phyloP scores from a whole-genome alignment of 495 filamentous ascomycete genomes.

The Penicillium lagena region DNA sequence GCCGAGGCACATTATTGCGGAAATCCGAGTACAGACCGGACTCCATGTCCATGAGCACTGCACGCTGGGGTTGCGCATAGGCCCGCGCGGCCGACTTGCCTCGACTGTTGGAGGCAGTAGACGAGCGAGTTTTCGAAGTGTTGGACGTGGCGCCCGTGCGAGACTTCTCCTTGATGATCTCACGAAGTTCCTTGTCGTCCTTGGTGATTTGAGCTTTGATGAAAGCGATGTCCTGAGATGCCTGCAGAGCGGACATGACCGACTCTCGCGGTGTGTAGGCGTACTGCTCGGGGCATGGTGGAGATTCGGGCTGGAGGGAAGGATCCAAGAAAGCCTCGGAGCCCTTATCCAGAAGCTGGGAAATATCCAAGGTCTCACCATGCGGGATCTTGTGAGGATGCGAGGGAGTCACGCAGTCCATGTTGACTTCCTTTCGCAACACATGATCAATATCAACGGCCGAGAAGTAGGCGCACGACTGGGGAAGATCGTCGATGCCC shows the following conservation, averaged over 20 bases:
- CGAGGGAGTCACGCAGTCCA: constrained; percentile 92
- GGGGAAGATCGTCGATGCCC: constrained; percentile 90
- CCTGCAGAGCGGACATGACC: constrained; percentile 65
- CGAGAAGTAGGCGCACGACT: constrained; percentile 90
- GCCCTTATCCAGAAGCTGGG: constrained; percentile 64
- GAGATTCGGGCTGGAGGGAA: constrained; percentile 45
- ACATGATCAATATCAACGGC: constrained; percentile 92
- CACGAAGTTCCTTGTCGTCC: constrained; percentile 64
- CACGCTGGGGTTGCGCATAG: constrained; percentile 35
- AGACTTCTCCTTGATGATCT: constrained; percentile 58
- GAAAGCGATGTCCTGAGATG: constrained; percentile 52
- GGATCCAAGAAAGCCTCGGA: constrained; percentile 58
- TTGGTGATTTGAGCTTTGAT: constrained; percentile 78
- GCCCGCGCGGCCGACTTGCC: constrained; percentile 16
- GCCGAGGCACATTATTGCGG: constrained; percentile 12
- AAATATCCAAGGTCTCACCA: constrained; percentile 81
- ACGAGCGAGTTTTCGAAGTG: constrained; percentile 8
- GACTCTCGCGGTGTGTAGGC: constrained; percentile 64
- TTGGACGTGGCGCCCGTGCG: constrained; percentile 12
- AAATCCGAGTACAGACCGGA: constrained; percentile 32
- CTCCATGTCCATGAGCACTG: constrained; percentile 41
- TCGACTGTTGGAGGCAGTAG: constrained; percentile 10
- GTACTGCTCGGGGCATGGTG: constrained; percentile 48
- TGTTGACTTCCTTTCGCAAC: constrained; percentile 92
- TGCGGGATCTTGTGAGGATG: constrained; percentile 72